Base-by-base conservation (phyloP, 1,139 yeast genomes). In the Spathaspora jeffriesii region DNA sequence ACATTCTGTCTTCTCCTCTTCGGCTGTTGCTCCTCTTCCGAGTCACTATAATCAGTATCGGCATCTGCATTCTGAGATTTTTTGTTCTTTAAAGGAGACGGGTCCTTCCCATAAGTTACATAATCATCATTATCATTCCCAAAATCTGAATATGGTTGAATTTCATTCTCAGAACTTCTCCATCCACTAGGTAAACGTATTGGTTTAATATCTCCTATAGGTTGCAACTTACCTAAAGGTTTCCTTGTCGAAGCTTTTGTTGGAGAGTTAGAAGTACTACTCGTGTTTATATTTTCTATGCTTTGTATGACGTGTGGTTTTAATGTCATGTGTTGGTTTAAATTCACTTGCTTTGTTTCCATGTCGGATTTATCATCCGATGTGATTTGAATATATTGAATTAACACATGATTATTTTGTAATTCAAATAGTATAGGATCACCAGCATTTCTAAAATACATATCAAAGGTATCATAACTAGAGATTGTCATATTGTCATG, bases 351-450 rank as follows among this genome's bases (percentile, higher is more conserved):
- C n/a, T n/a, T n/a, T n/a, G n/a, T n/a, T n/a, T n/a, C n/a, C n/a
- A n/a, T n/a, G n/a, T n/a, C n/a, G n/a, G n/a, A 25, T 23, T 43
- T 54, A 43, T 58, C 63, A 40, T 57, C 63, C 20, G 61, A 73
- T 1, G 85, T 80, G 3, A 81, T 72, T 55, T 78, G 82, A 15
- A 77, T 69, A 51, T 71, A 72, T 50, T 75, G 73, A 2, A 78
- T 62, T 2, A 53, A 51, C 2, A 70, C 55, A 47, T 65, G 59
- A 13, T 63, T 57, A 44, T 52, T 56, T 27, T 55, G 57, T 21
- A 63, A 54, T 53, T 78, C 81, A 58, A 81, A 76, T 36, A 81
- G 49, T 2, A 81, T 69, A 0, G 85, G 84, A 49, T 79, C 83
- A 2, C 86, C 86, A 2, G 82, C 70, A 21, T 61, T 62, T 49